A percentile compares a stretch with the other conserved stretches of the same genome.
Evolutionary conservation across 805 yeast species (phyloP).

Genomic region (Wickerhamiella australiensis): DNA sequence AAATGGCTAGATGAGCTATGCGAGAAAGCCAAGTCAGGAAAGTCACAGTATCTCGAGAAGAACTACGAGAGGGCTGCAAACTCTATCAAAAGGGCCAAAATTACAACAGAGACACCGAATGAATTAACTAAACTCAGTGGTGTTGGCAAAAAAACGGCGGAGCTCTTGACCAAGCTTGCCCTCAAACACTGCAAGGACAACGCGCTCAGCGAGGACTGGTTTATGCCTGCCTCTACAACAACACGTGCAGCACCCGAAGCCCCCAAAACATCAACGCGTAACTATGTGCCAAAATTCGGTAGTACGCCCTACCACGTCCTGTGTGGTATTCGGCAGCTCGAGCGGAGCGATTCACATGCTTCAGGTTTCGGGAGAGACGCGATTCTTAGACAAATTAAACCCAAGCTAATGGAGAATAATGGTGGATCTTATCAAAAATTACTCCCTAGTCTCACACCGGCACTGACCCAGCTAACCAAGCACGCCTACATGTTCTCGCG

Average conservation of each 20-base stretch:
- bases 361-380: constrained; percentile 56
- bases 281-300: constrained; percentile 21
- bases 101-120: constrained; percentile 29
- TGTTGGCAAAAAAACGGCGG: constrained; percentile 62
- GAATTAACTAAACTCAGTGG: constrained; percentile 43
- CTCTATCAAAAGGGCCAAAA: constrained; percentile 29
- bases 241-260: constrained; percentile 1
- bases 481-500: constrained; percentile 45
- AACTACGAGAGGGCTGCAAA: neutral
- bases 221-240: neutral
- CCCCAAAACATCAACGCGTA: constrained; percentile 12
- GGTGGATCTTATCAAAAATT: constrained; percentile 11
- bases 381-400: constrained; percentile 30
- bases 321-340: constrained; percentile 17
- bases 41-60: constrained; percentile 10
- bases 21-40: constrained; percentile 16
- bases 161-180: constrained; percentile 37
- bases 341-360: constrained; percentile 21
- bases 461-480: constrained; percentile 46
- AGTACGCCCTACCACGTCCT: constrained; percentile 20
- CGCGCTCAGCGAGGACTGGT: constrained; percentile 28
- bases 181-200: constrained; percentile 44
- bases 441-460: constrained; percentile 17
- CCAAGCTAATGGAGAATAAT: constrained; percentile 18
- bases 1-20: constrained; percentile 24